These are phyloP conservation scores for Alternaria viburni DNA, from an alignment of 2,329 filamentous ascomycete species.

Conservation along the genomic window DNA sequence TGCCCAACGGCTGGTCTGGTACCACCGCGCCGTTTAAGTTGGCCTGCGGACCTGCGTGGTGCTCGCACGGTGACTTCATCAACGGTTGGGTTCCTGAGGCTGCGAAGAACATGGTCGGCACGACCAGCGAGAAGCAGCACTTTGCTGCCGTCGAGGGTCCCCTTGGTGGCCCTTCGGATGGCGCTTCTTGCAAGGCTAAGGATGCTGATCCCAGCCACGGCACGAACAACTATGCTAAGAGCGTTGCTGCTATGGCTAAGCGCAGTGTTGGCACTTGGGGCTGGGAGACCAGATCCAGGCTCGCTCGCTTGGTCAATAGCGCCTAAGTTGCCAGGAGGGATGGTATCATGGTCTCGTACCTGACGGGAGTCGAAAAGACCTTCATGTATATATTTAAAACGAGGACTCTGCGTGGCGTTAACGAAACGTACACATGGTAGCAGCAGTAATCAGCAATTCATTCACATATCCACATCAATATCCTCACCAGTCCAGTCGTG, in stretches of 20 bases:
- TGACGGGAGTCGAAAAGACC: background rate
- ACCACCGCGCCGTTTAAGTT: slow-evolving; percentile 53
- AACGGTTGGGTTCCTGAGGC: slow-evolving; percentile 55
- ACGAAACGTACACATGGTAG: background rate
- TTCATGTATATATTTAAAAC: slow-evolving; percentile 11
- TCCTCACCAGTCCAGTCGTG: too few relatives aligned
- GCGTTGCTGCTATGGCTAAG: slow-evolving; percentile 37
- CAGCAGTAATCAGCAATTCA: background rate
- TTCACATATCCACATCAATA: background rate
- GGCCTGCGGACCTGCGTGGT: slow-evolving; percentile 50
- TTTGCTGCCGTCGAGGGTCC: slow-evolving; percentile 47
- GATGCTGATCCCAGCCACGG: slow-evolving; percentile 53
- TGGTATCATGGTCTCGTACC: background rate
- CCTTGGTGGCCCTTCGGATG: slow-evolving; percentile 40
- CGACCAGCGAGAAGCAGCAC: slow-evolving; percentile 44
- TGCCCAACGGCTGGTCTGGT: slow-evolving; percentile 56
- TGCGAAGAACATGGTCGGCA: slow-evolving; percentile 51
- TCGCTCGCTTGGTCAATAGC: slow-evolving; percentile 10
- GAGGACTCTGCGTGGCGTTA: background rate
- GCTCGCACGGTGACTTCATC: slow-evolving; percentile 58
- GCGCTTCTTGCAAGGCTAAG: slow-evolving; percentile 43
- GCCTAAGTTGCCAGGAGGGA: background rate
- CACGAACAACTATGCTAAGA: slow-evolving; percentile 52
- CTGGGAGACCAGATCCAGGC: slow-evolving; percentile 24
- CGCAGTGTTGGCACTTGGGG: slow-evolving; percentile 20